Base-by-base conservation (phyloP, 192 early-diverging fungal species). In the Backusella sp. region DNA sequence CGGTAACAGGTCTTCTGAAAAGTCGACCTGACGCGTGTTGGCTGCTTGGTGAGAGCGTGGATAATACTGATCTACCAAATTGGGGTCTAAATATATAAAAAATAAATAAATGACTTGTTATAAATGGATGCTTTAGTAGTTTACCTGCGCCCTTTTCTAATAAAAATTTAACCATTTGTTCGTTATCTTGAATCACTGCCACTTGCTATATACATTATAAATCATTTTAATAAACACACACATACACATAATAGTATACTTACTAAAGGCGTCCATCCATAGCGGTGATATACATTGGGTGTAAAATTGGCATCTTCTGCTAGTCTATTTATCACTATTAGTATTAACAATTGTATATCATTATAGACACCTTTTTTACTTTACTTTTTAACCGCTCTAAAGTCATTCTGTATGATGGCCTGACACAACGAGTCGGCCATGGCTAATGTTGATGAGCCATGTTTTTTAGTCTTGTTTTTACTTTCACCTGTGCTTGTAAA, bases 211-310 rank as follows among this genome's bases (percentile, higher is more conserved):
- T 7, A 11, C 0, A 39, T 9, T 11, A 39, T 39, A 11, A 39
- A 39, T 39, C 7, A 11, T 39, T 39, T 39, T 39, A 12, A 28
- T 28, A 32, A 32, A 0, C 30, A 32, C 30, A 32, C 2, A 32
- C 2, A 3, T 3, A 32, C 2, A 32, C 2, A 32, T 2, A 32
- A 3, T 32, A 32, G 2, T 32, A 3, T 32, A 32, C 32, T 32
- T 80, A 81, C 80, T 68, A 81, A 26, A 67, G 80, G 80, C 9
- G 80, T 81, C 80, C 80, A 81, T 34, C 80, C 80, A 59, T 74
- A 70, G 5, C 76, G 75, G 30, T 81, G 80, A 52, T 73, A 73
- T 7, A 68, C 67, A 56, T 77, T 81, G 3, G 80, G 73, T 49
- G 36, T 77, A 66, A 81, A 81, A 37, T 74, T 75, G 2, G 65